Conservation (phyloP, 2,329 filamentous ascomycete species). For the Fusarium sp. region DNA sequence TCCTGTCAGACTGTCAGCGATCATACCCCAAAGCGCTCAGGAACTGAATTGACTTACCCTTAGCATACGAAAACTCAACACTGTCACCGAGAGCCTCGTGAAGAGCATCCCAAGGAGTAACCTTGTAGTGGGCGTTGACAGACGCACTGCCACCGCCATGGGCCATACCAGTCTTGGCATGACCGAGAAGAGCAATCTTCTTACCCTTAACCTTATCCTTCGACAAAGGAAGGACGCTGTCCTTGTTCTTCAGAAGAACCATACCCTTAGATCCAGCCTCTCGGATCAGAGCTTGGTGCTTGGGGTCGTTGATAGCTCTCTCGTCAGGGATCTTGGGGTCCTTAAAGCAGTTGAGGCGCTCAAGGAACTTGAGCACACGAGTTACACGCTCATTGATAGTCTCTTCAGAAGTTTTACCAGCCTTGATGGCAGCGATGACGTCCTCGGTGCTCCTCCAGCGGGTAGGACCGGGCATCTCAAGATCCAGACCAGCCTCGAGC, state of each 20-base stretch:
- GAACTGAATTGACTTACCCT: conserved; percentile 29
- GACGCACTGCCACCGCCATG: conserved; percentile 54
- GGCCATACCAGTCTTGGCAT: conserved; percentile 50
- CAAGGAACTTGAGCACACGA: conserved; percentile 46
- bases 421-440: conserved; percentile 48
- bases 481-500: conserved; percentile 48
- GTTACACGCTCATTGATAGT: conserved; percentile 48
- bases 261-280: conserved; percentile 62
- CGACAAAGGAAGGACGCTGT: conserved; percentile 66
- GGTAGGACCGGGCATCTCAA: conserved; percentile 54
- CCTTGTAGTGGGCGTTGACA: conserved; percentile 50
- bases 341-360: conserved; percentile 47
- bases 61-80: conserved; percentile 47
- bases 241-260: conserved; percentile 72
- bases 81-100: conserved; percentile 43
- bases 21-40: too few relatives aligned
- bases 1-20: conserved; percentile 16
- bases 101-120: conserved; percentile 51
- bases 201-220: conserved; percentile 48
- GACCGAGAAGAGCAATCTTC: conserved; percentile 50
- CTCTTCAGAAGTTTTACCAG: conserved; percentile 45
- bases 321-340: conserved; percentile 45
- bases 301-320: conserved; percentile 47
- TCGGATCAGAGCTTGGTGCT: conserved; percentile 47
- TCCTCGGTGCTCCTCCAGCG: conserved; percentile 46